phyloP scores from a whole-genome alignment of 1,284 basidiomycete species.

The Pseudozyma sp. region DNA sequence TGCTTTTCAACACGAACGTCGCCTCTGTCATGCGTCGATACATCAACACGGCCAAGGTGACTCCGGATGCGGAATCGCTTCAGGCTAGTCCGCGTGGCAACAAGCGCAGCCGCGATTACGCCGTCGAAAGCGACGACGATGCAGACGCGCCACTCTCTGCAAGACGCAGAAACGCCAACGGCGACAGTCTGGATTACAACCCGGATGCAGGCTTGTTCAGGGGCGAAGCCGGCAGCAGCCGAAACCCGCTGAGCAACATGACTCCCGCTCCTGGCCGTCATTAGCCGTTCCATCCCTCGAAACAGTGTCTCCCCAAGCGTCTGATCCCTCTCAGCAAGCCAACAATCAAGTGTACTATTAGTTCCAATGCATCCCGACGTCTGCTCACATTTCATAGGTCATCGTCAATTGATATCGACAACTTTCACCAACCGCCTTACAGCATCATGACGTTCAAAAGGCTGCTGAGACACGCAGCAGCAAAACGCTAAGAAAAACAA shows the following conservation, averaged over 20 bases:
- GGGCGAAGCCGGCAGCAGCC: neutral
- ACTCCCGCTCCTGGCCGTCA: conserved; percentile 13
- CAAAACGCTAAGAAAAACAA: neutral
- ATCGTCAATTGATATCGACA: neutral
- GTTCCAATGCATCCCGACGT: too few species aligned
- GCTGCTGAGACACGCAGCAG: neutral
- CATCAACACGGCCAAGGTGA: conserved; percentile 18
- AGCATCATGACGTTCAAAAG: too few species aligned
- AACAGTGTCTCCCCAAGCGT: neutral
- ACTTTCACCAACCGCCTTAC: too few species aligned
- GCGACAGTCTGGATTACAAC: conserved; percentile 19
- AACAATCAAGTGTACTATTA: conserved; percentile 12
- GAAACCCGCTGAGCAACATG: conserved; percentile 31
- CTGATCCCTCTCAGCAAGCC: too few species aligned
- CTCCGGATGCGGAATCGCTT: conserved; percentile 9
- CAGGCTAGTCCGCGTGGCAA: conserved; percentile 1
- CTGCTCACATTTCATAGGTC: neutral
- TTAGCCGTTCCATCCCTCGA: neutral
- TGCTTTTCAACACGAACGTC: conserved; percentile 38
- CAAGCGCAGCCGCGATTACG: conserved; percentile 11
- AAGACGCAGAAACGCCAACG: conserved; percentile 10
- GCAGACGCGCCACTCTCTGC: conserved; percentile 17
- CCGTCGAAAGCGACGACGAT: conserved; percentile 16
- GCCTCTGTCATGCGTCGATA: conserved; percentile 28
- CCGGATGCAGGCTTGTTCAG: conserved; percentile 34